Evolutionary conservation across 345 rosid species (phyloP), one percentile per base, ranked within the genome.

Genomic region (Orychophragmus violaceus): DNA sequence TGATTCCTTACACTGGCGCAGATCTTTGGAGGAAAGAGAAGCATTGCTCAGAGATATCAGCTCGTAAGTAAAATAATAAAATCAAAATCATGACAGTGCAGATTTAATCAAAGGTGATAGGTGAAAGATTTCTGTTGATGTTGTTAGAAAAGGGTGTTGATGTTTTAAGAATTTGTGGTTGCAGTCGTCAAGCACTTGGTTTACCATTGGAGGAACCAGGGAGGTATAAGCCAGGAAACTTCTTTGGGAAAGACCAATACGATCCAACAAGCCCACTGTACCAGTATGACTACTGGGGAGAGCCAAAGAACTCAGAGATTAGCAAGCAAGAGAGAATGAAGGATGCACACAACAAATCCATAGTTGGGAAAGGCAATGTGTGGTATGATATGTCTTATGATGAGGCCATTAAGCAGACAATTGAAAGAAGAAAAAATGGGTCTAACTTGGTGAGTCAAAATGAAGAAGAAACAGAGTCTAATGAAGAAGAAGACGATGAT

Each of bases 131-230:
- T n/a, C n/a, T 52, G 57, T 49, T 50, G 18, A 25, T 32, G 68
- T 45, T 32, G 18, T 62, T 24, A 1, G 2, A 29, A 54, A 42
- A 55, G 6, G 68, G 23, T 54, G 29, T 59, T 66, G 33, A 60
- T 66, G 51, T 5, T n/a, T n/a, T n/a, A n/a, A n/a, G n/a, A n/a
- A n/a, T n/a, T n/a, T n/a, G n/a, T n/a, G n/a, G 17, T 32, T 39
- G 10, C 84, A 90, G 98, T 71, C 90, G 96, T 54, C 87, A 76
- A 79, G 84, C 96, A 57, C 83, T 90, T n/a, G 92, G 95, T 27
- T 84, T 90, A 79, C 98, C 98, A 28, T 50, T 88, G 71, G 98
- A 90, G 77, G 97, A 93, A 78, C 97, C 97, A 6, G 98, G 96
- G 59, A 90, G 85, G 76, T 93, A 87, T 45, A 87, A 80, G 66